Evolutionary conservation across 1,284 basidiomycete species (phyloP), one percentile per base, ranked within the genome.

Genomic region (Melanopsichium pennsylvanicum): DNA sequence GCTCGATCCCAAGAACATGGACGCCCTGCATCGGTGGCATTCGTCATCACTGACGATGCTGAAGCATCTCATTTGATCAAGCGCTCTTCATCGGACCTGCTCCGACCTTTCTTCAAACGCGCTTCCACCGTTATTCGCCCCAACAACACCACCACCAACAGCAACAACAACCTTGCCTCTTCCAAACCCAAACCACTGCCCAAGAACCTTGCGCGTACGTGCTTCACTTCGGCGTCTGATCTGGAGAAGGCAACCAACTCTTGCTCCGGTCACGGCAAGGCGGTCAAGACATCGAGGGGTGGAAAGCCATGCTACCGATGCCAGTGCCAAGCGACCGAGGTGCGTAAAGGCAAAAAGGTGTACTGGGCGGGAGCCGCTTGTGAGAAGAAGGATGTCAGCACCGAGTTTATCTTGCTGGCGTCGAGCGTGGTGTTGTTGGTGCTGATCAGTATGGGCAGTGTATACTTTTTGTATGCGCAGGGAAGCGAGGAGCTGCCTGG

Each of bases 341-440:
- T 48, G 33, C 54, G 55, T 21, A 49, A 55, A 39, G 67, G 68
- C 16, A 58, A 63, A 19, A 68, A 58, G 35, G 52, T 46, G 2
- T 51, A 70, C 48, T 79, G 73, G 73, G 66, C 74, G 0, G 77
- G 77, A 16, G 58, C 64, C 2, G 77, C 77, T 16, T 79, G 77
- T 47, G 72, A 79, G 66, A 79, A 78, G 57, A 61, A 72, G 56
- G 77, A 79, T 43, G 47, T 71, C 5, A 63, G 62, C 31, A 55
- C 69, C 19, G 66, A 72, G 31, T 74, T 74, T 49, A 56, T 75
- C 13, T 61, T 79, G 22, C 31, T 79, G 18, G 58, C 49, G 4
- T 59, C 69, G 23, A 76, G 69, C 15, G 60, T 67, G 10, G 13
- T 70, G 11, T 29, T 69, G 13, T 55, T 79, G 16, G 59, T 70